phyloP scores from a whole-genome alignment of 305 asterid genomes.

The Vinca major region DNA sequence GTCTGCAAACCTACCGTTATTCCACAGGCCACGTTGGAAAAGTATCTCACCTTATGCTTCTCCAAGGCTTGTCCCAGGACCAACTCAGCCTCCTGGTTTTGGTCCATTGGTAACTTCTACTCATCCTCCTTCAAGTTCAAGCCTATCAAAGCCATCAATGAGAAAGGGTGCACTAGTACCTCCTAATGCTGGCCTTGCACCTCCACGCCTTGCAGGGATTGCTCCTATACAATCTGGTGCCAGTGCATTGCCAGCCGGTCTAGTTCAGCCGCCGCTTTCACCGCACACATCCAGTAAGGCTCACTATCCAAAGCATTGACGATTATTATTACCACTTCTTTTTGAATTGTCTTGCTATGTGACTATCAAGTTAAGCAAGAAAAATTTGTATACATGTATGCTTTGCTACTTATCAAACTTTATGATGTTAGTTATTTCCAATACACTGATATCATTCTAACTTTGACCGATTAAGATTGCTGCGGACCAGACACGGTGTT shows the following conservation, averaged over 20 bases:
- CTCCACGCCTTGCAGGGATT: slow-evolving; percentile 32
- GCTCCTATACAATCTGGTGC: slow-evolving; percentile 56
- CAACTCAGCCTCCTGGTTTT: slow-evolving; percentile 41
- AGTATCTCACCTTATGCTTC: slow-evolving; percentile 32
- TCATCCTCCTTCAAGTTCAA: slow-evolving; percentile 51
- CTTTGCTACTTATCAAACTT: background rate
- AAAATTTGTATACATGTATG: background rate
- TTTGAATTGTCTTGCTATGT: background rate
- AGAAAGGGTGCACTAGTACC: slow-evolving; percentile 42
- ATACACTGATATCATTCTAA: slow-evolving; percentile 18
- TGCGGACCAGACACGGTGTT: slow-evolving; percentile 78
- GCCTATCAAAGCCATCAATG: slow-evolving; percentile 48
- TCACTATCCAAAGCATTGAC: slow-evolving; percentile 1
- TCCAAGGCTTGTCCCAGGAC: slow-evolving; percentile 28
- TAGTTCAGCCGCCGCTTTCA: slow-evolving; percentile 80
- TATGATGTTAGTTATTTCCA: background rate
- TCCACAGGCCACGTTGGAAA: slow-evolving; percentile 28
- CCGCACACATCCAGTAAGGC: slow-evolving; percentile 59
- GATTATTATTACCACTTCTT: background rate
- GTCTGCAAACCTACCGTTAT: slow-evolving; percentile 28
- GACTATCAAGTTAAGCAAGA: background rate
- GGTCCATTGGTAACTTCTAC: slow-evolving; percentile 49
- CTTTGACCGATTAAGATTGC: slow-evolving; percentile 52
- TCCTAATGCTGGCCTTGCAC: slow-evolving; percentile 33
- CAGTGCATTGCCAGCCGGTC: slow-evolving; percentile 48